phyloP scores from a whole-genome alignment of 768 basidiomycete species.

The Suillus cothurnatus region DNA sequence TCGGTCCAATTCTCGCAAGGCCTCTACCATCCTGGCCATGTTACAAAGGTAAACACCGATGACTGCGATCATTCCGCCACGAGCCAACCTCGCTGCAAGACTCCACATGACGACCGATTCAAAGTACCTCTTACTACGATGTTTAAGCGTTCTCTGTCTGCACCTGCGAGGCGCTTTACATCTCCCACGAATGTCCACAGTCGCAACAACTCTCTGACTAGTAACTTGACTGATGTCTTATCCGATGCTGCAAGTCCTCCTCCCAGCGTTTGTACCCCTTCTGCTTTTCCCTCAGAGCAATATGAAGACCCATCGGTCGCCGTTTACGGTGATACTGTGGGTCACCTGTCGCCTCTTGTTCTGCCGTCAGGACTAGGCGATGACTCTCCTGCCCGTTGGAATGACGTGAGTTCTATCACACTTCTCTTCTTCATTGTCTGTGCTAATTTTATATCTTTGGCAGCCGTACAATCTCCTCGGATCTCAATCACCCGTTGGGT shows the following conservation, averaged over 20 bases:
- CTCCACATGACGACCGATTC: constrained; percentile 38
- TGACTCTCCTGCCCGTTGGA: constrained; percentile 33
- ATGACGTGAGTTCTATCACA: constrained; percentile 31
- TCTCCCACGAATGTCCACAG: constrained; percentile 15
- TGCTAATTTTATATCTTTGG: constrained; percentile 23
- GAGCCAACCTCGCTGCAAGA: constrained; percentile 28
- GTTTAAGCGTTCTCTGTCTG: constrained; percentile 67
- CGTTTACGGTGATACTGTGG: constrained; percentile 25
- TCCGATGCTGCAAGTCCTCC: constrained; percentile 31
- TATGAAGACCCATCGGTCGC: constrained; percentile 24
- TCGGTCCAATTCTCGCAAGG: constrained; percentile 2
- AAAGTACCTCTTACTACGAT: constrained; percentile 59
- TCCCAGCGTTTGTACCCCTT: constrained; percentile 13
- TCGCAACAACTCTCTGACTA: constrained; percentile 29
- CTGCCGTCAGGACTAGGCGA: constrained; percentile 34
- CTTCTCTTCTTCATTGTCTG: constrained; percentile 13
- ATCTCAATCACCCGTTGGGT: constrained; percentile 19
- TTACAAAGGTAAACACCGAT: constrained; percentile 4
- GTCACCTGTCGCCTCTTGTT: constrained; percentile 32
- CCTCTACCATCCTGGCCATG: neutral
- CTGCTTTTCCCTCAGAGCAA: constrained; percentile 21
- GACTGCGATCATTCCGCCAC: constrained; percentile 8
- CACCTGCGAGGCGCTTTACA: constrained; percentile 41
- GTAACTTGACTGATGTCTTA: constrained; percentile 33
- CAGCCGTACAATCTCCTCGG: constrained; percentile 38